Evolutionary conservation across 1,284 basidiomycete genomes (phyloP).

Genomic region (Malassezia equina): DNA sequence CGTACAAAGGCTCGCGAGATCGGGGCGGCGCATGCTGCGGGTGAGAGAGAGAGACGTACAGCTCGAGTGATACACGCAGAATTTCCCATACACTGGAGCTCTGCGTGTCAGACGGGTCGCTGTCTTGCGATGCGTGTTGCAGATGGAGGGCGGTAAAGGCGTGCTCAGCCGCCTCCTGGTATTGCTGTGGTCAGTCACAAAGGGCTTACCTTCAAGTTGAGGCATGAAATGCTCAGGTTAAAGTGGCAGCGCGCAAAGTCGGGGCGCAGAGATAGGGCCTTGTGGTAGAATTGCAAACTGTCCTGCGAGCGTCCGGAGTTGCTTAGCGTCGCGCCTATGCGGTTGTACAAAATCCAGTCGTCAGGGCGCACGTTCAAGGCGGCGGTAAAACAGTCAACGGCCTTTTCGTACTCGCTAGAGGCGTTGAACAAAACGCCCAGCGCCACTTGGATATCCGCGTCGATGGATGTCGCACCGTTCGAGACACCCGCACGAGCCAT

Average conservation of each 20-base stretch:
- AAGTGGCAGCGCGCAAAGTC: conserved; percentile 65
- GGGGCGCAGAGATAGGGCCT: conserved; percentile 79
- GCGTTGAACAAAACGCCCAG: conserved; percentile 86
- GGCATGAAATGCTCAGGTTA: conserved; percentile 39
- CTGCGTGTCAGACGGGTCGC: conserved; percentile 21
- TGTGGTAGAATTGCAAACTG: conserved; percentile 79
- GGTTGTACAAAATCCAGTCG: conserved; percentile 90
- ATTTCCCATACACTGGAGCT: conserved; percentile 42
- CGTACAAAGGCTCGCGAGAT: conserved; percentile 27
- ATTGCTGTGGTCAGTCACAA: conserved; percentile 14
- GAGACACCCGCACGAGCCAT: conserved; percentile 43
- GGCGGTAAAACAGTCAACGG: conserved; percentile 85
- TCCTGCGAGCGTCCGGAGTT: conserved; percentile 70
- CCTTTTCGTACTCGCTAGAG: conserved; percentile 74
- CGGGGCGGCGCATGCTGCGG: conserved; percentile 28
- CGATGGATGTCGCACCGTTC: conserved; percentile 25
- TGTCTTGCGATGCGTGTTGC: conserved; percentile 29
- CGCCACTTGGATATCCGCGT: conserved; percentile 90
- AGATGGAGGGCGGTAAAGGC: conserved; percentile 41
- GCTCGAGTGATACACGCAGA: conserved; percentile 38
- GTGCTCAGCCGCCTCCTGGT: conserved; percentile 43
- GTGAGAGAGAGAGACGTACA: conserved; percentile 11
- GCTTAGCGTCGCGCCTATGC: conserved; percentile 88
- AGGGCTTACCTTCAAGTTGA: conserved; percentile 33
- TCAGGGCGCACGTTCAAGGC: conserved; percentile 78